phyloP scores from a whole-genome alignment of 768 basidiomycete species.

The Lactarius indigo region DNA sequence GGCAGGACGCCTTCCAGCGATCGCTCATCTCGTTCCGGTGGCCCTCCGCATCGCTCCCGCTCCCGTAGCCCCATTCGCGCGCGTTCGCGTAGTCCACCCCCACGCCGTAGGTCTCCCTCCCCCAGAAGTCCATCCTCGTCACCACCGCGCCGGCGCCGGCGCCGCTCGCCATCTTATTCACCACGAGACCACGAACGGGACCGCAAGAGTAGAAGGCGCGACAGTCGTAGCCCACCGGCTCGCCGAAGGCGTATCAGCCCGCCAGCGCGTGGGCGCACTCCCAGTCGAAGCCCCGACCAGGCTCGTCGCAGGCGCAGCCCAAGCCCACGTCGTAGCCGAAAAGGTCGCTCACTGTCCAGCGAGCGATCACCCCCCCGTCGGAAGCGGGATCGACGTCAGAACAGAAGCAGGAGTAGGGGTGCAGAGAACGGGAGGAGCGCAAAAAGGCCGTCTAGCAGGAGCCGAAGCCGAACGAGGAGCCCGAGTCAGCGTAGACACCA shows the following conservation, averaged over 20 bases:
- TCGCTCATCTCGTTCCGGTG: conserved; percentile 40
- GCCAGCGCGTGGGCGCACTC: conserved; percentile 32
- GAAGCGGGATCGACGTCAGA: conserved; percentile 17
- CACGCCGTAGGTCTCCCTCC: conserved; percentile 28
- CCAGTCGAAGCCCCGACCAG: conserved; percentile 34
- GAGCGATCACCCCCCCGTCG: conserved; percentile 33
- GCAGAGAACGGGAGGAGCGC: conserved; percentile 14
- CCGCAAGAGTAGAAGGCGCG: conserved; percentile 28
- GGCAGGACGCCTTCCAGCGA: conserved; percentile 33
- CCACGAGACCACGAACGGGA: conserved; percentile 38
- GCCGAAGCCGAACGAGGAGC: conserved; percentile 18
- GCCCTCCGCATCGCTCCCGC: conserved; percentile 36
- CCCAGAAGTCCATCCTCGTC: conserved; percentile 24
- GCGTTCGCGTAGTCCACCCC: conserved; percentile 20
- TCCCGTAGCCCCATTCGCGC: conserved; percentile 26
- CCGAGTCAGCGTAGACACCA: conserved; percentile 20
- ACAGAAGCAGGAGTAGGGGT: conserved; percentile 16
- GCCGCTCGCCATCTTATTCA: conserved; percentile 47
- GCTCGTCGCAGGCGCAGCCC: conserved; percentile 44
- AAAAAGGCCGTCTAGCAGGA: conserved; percentile 15
- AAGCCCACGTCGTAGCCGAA: conserved; percentile 33
- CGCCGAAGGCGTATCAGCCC: conserved; percentile 32
- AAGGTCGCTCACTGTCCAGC: conserved; percentile 33
- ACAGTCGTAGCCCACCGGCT: conserved; percentile 54
- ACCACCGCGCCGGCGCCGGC: conserved; percentile 35